Conservation (phyloP, 352 stramenopile genomes). For the Phytophthora sp. region DNA sequence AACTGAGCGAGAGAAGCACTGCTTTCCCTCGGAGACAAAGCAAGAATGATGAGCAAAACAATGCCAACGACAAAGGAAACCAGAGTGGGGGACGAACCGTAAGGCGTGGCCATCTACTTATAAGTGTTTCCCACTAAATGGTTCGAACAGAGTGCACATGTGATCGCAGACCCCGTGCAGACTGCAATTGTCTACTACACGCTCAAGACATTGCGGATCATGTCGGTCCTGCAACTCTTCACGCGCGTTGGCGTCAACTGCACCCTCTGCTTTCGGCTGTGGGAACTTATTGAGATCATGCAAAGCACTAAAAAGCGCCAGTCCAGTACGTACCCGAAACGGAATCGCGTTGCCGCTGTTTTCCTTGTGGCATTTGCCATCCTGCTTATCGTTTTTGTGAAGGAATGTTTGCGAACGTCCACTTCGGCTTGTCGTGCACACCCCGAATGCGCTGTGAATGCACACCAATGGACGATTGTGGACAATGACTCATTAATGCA, state of each 20-base stretch:
- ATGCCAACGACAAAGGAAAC: not conserved
- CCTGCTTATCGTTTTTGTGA: conserved; percentile 3
- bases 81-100: conserved; percentile 6
- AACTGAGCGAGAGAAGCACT: not conserved
- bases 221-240: conserved; percentile 31
- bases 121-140: conserved; percentile 7
- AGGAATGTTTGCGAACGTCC: conserved; percentile 9
- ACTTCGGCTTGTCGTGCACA: conserved; percentile 5
- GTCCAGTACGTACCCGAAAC: conserved; percentile 15
- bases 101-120: conserved; percentile 15
- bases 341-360: not conserved
- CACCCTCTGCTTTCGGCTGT: conserved; percentile 26
- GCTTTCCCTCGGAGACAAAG: not conserved
- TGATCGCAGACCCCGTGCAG: conserved; percentile 18
- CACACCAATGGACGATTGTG: conserved; percentile 21
- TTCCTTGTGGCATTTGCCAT: conserved; percentile 12
- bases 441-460: conserved; percentile 30
- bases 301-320: not conserved
- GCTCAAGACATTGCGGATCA: conserved; percentile 35
- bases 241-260: conserved; percentile 32
- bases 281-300: not conserved
- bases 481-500: conserved; percentile 8
- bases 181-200: conserved; percentile 18
- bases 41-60: too few relatives aligned
- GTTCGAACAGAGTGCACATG: conserved; percentile 21